Evolutionary conservation across 371 early-diverging fungal genomes (phyloP).

Genomic region (Mucor sp.): DNA sequence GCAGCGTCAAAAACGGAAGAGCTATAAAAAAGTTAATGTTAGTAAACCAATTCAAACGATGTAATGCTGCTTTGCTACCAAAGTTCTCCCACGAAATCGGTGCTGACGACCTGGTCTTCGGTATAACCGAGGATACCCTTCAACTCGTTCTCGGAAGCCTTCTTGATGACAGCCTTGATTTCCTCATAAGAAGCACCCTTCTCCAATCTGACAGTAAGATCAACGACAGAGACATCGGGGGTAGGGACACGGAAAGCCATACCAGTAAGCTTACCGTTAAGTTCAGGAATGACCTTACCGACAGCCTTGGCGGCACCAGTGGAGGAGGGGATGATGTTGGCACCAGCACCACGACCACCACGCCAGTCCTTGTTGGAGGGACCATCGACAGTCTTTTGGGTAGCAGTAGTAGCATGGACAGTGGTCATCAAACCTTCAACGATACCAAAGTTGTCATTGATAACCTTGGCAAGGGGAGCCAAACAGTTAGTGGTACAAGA

Average conservation of each 20-base stretch:
- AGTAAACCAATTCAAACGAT: background rate
- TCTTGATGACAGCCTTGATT: slow-evolving; percentile 87
- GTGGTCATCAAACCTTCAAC: slow-evolving; percentile 94
- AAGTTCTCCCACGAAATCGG: slow-evolving; percentile 2
- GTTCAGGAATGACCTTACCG: slow-evolving; percentile 96
- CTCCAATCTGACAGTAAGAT: slow-evolving; percentile 91
- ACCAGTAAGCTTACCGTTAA: slow-evolving; percentile 98
- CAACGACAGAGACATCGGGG: slow-evolving; percentile 99
- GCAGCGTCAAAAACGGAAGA: slow-evolving; percentile 97
- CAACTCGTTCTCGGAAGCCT: slow-evolving; percentile 76
- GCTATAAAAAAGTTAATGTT: background rate
- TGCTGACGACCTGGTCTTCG: slow-evolving; percentile 95
- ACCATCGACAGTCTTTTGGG: slow-evolving; percentile 99
- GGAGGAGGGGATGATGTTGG: slow-evolving; percentile 99
- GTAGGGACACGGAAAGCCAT: slow-evolving; percentile 99
- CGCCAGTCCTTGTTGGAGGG: slow-evolving; percentile 97
- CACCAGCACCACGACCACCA: slow-evolving; percentile 92
- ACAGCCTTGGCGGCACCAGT: slow-evolving; percentile 99
- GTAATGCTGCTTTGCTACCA: no score
- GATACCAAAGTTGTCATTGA: slow-evolving; percentile 94
- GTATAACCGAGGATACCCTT: slow-evolving; percentile 86
- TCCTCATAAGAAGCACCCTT: slow-evolving; percentile 91
- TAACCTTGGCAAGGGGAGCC: slow-evolving; percentile 98
- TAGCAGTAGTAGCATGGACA: slow-evolving; percentile 98
- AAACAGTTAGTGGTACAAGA: slow-evolving; percentile 99